A percentile compares a stretch with the other conserved stretches of the same genome.
phyloP scores from a whole-genome alignment of 2,329 filamentous ascomycete species.

The Diaporthe velutina region DNA sequence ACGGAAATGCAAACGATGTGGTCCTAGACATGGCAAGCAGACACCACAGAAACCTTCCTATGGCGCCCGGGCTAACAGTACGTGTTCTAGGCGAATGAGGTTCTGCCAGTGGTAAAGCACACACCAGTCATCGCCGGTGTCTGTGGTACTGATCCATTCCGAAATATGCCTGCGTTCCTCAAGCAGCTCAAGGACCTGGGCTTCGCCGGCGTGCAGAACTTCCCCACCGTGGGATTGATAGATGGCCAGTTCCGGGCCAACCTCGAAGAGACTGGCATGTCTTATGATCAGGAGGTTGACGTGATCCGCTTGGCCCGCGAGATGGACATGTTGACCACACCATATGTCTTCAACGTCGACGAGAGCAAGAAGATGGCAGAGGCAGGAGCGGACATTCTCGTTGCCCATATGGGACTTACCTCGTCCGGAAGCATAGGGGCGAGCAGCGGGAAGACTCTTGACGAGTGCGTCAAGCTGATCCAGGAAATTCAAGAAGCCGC shows the following conservation, averaged over 20 bases:
- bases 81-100: constrained; percentile 66
- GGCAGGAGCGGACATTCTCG: constrained; percentile 76
- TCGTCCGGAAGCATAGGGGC: constrained; percentile 73
- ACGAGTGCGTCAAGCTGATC: constrained; percentile 72
- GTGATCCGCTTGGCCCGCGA: constrained; percentile 72
- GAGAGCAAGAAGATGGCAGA: constrained; percentile 73
- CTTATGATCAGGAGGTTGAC: constrained; percentile 75
- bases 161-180: constrained; percentile 71
- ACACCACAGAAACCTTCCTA: neutral
- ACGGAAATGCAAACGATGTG: constrained; percentile 77
- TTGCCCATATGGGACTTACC: constrained; percentile 78
- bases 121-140: constrained; percentile 79
- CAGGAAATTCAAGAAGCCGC: constrained; percentile 75
- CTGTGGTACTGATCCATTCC: constrained; percentile 78
- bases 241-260: constrained; percentile 76
- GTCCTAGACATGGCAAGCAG: constrained; percentile 74
- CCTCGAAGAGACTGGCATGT: constrained; percentile 80
- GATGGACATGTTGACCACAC: constrained; percentile 74
- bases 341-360: constrained; percentile 76
- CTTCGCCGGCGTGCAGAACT: constrained; percentile 80
- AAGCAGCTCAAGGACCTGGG: constrained; percentile 71
- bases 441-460: constrained; percentile 69
- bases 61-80: neutral
- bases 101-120: constrained; percentile 73
- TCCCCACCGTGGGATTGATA: constrained; percentile 79